Base-by-base conservation (phyloP, 2,329 filamentous ascomycete species). In the Fusarium foetens region DNA sequence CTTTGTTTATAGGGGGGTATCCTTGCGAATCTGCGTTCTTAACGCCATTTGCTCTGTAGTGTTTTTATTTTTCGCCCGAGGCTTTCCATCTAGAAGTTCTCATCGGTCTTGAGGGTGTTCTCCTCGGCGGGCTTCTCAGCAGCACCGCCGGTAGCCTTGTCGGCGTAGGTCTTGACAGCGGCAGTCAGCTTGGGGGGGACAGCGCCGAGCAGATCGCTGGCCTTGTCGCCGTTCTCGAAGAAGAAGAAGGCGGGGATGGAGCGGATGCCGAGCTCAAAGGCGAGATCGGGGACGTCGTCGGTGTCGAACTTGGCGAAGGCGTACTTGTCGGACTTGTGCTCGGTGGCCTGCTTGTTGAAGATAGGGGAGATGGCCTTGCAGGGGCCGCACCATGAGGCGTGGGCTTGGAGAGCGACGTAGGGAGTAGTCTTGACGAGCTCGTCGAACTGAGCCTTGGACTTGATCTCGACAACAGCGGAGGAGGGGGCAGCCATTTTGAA, bases 221-320 rank as follows among this genome's bases (percentile, higher is more conserved):
- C 81, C 78, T 82, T 82, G 46, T 84, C 81, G 60, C 87, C 87
- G 55, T 88, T 82, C 80, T 87, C 84, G 80, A 91, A 89, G 81
- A 90, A 86, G 77, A 88, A 81, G 78, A 91, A 90, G 43, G 88
- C 88, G 14, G 89, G 89, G 83, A 91, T 87, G 76, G 86, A 85
- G 31, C 84, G 82, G 76, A 90, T 82, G 77, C 82, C 80, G 75
- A 89, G 86, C 68, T 84, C 81, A 19, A 78, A 76, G 58, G 88
- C 85, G 25, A 88, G 82, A 55, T 87, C 85, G 63, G 85, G 81
- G 14, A 85, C 83, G 48, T 83, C 80, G 79, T 90, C 89, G 77
- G 88, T 88, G 81, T 91, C 85, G 79, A 90, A 85, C 80, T 88
- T 88, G 77, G 86, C 87, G 70, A 90, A 90, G 70, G 84, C 83